Base-by-base conservation (phyloP, 331 rosid species). In the Spiraea crenata region DNA sequence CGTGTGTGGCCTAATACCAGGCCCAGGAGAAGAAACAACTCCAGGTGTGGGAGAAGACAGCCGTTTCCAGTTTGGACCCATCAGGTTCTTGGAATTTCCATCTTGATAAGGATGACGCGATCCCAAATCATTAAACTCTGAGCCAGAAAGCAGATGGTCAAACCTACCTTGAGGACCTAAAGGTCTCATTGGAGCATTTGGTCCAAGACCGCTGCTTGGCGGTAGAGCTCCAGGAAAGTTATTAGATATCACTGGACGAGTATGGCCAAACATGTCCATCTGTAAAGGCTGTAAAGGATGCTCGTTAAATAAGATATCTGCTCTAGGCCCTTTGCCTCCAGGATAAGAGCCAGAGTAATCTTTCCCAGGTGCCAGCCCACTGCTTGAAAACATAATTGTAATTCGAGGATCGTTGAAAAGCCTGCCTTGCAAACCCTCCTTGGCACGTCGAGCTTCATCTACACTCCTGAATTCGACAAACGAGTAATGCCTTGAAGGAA, bases 381-480 rank as follows among this genome's bases (percentile, higher is more conserved):
- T 87, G 82, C 85, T 89, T 19, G 91, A 89, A 77, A 82, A 91
- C 97, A 84, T 88, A 55, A 92, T 87, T 8, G 82, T 79, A 71
- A 89, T 89, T 70, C 90, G 88, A 76, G 97, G 91, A 74, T 91
- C 97, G 70, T 90, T 92, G 74, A 91, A 89, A 76, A 89, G 92
- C 45, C 85, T 82, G 45, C 96, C 96, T 78, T 89, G 91, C 76
- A 91, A 87, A 37, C 96, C 93, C 79, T 91, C 97, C 80, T 89
- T 87, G n/a, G 97, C 97, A 47, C 92, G 93, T 20, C 83, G 79
- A 56, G 96, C 97, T 81, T 91, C 97, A 65, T 89, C 97, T 47
- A 81, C 87, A 61, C 93, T 92, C 77, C 93, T 85, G 70, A 92
- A 87, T 74, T 85, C 96, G 51, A 92, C 96, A 77, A 87, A 84